phyloP scores from a whole-genome alignment of 768 basidiomycete genomes.

The Mycena galericulata region DNA sequence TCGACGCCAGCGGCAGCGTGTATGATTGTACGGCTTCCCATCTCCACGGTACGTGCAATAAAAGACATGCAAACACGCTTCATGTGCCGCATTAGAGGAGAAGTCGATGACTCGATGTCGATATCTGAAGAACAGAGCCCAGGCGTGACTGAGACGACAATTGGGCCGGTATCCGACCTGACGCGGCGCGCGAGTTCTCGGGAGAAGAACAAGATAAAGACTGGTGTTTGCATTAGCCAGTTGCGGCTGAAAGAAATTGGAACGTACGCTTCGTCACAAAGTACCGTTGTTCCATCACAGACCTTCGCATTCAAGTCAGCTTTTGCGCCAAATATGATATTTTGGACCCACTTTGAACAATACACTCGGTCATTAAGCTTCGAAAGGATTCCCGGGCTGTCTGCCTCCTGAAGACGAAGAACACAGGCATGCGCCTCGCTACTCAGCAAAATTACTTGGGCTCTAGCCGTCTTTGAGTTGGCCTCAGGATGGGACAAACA shows the following conservation, averaged over 20 bases:
- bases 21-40: slow-evolving; percentile 13
- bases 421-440: slow-evolving; percentile 8
- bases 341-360: not conserved
- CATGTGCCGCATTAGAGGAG: not conserved
- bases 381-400: not conserved
- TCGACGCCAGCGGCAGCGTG: not conserved
- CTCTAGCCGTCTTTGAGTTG: not conserved
- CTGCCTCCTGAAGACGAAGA: not conserved
- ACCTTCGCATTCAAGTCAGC: not conserved
- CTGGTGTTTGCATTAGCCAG: not conserved
- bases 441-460: not conserved
- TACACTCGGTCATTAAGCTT: slow-evolving; percentile 1
- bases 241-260: too few species aligned
- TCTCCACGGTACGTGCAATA: slow-evolving; percentile 1
- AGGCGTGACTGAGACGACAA: not conserved
- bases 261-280: not conserved
- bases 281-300: not conserved
- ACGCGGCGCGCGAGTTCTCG: not conserved
- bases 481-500: not conserved
- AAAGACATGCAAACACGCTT: not conserved
- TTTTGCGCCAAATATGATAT: not conserved
- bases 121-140: slow-evolving; percentile 1
- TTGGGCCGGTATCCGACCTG: not conserved
- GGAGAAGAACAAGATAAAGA: not conserved
- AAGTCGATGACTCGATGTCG: not conserved